A percentile compares a stretch with the other conserved stretches of the same genome.
Evolutionary conservation across 768 basidiomycete genomes (phyloP).

Genomic region (Boletus rufocinnamomeus): DNA sequence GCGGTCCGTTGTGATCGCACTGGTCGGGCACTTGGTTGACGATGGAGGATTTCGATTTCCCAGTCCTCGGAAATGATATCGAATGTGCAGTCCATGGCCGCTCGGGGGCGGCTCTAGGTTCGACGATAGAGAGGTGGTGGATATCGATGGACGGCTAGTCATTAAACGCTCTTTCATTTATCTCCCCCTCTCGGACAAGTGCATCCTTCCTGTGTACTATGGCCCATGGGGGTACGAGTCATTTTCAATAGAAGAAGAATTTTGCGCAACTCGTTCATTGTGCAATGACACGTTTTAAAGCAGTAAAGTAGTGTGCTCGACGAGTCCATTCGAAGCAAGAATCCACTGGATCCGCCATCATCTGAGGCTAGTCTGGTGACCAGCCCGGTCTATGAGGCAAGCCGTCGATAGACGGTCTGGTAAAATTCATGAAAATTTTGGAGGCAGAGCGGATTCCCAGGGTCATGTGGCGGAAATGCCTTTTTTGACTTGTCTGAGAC

Average conservation of each 20-base stretch:
- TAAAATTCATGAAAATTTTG: no score
- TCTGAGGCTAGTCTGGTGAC: no score
- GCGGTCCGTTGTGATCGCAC: constrained; percentile 19
- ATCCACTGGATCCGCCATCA: background rate
- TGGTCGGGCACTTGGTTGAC: background rate
- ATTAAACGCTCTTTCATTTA: background rate
- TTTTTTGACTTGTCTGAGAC: no score
- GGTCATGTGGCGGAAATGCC: no score
- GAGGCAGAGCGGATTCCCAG: no score
- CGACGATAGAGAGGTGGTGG: background rate
- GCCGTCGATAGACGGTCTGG: no score
- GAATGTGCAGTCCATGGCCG: background rate
- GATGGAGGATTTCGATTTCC: background rate
- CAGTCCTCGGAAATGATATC: constrained; percentile 22
- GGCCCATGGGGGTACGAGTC: no score
- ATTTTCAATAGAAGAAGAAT: background rate
- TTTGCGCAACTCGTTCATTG: background rate
- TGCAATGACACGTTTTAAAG: background rate
- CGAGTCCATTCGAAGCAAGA: background rate
- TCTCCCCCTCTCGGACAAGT: background rate
- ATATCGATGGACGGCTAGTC: background rate
- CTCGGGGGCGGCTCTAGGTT: background rate
- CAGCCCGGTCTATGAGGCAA: no score
- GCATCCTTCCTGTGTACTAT: background rate
- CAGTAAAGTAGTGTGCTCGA: background rate